phyloP scores from a whole-genome alignment of 108 stramenopile genomes.

The Aureococcus anophagefferens region DNA sequence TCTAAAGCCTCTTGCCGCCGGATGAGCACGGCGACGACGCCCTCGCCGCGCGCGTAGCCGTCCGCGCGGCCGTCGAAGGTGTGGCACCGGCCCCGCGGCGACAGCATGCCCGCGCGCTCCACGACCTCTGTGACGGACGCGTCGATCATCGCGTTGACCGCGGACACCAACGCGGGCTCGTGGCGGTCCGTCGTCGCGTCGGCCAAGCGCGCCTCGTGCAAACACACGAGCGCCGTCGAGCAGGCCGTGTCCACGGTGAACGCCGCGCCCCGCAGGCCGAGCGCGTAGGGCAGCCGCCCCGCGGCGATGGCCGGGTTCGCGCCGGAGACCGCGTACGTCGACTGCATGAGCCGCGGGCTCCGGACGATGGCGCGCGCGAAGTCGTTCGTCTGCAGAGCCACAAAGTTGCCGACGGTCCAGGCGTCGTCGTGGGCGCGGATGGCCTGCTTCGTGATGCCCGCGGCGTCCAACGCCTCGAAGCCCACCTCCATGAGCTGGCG shows the following conservation, averaged over 20 bases:
- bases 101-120: constrained; percentile 9
- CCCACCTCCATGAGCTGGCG: too few relatives aligned
- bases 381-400: constrained; percentile 20
- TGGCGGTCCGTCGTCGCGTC: neutral
- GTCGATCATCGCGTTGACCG: constrained; percentile 8
- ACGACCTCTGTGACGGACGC: neutral
- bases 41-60: constrained; percentile 14
- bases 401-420: constrained; percentile 14
- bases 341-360: neutral
- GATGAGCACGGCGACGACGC: constrained; percentile 11
- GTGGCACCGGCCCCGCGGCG: constrained; percentile 3
- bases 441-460: too few relatives aligned
- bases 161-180: constrained; percentile 3
- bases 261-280: constrained; percentile 12
- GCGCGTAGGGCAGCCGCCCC: constrained; percentile 6
- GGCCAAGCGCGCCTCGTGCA: neutral
- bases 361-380: constrained; percentile 4
- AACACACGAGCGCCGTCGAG: constrained; percentile 6
- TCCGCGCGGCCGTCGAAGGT: constrained; percentile 10
- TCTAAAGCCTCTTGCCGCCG: too few relatives aligned
- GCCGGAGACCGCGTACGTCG: constrained; percentile 5
- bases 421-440: too few relatives aligned
- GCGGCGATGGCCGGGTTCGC: too few relatives aligned
- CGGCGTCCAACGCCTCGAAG: too few relatives aligned
- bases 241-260: constrained; percentile 15